phyloP scores from a whole-genome alignment of 2,329 filamentous ascomycete genomes.

The Trichoderma sp. region DNA sequence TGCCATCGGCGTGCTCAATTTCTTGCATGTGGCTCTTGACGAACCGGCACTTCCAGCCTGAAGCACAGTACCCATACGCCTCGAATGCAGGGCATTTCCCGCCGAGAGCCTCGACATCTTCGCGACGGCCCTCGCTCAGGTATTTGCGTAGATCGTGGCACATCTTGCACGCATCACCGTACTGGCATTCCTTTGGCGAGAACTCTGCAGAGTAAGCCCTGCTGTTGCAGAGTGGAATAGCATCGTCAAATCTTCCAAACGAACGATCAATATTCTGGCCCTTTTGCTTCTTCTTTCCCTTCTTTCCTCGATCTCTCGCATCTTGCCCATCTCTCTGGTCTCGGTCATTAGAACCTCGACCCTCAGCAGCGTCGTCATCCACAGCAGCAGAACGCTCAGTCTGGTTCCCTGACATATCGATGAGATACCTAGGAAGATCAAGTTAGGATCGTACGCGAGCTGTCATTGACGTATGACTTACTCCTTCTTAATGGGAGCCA shows the following conservation, averaged over 20 bases:
- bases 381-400: conserved; percentile 28
- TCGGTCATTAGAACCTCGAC: conserved; percentile 33
- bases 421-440: conserved; percentile 38
- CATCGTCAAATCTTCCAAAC: conserved; percentile 78
- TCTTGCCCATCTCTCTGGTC: conserved; percentile 58
- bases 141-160: conserved; percentile 86
- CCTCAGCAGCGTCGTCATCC: conserved; percentile 51
- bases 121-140: conserved; percentile 74
- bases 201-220: conserved; percentile 73
- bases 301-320: conserved; percentile 35
- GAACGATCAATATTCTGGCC: conserved; percentile 77
- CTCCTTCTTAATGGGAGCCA: conserved; percentile 72
- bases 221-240: conserved; percentile 73
- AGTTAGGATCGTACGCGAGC: conserved; percentile 3
- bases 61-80: conserved; percentile 69
- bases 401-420: conserved; percentile 34
- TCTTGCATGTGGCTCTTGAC: conserved; percentile 84
- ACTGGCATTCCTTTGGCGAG: conserved; percentile 72
- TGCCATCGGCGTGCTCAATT: conserved; percentile 71
- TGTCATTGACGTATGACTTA: conserved; percentile 38
- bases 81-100: conserved; percentile 82
- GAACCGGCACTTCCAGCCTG: conserved; percentile 94
- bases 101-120: conserved; percentile 72
- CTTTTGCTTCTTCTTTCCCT: conserved; percentile 51
- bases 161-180: conserved; percentile 75